Evolutionary conservation across 768 basidiomycete genomes (phyloP).

Genomic region (Rhizopogon salebrosus): DNA sequence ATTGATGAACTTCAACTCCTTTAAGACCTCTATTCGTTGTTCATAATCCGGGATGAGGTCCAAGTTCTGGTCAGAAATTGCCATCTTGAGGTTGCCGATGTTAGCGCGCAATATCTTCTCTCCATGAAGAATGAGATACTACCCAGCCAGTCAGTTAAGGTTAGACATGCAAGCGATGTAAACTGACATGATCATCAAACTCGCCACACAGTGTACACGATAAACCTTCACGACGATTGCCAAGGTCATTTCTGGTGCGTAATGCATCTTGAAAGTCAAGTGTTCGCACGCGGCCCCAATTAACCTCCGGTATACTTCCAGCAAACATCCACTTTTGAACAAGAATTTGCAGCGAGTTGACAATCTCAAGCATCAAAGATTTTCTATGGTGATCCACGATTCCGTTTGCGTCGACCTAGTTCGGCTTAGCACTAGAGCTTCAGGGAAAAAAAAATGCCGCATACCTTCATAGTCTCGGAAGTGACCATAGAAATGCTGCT

Average conservation of each 20-base stretch:
- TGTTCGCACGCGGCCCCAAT: conserved; percentile 79
- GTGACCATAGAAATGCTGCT: conserved; percentile 77
- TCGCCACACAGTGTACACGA: conserved; percentile 57
- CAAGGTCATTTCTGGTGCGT: conserved; percentile 48
- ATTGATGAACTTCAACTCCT: conserved; percentile 90
- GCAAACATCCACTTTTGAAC: conserved; percentile 52
- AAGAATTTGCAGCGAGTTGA: conserved; percentile 43
- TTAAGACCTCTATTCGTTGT: conserved; percentile 84
- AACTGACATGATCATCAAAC: conserved; percentile 73
- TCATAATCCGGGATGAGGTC: conserved; percentile 97
- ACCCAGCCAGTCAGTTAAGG: conserved; percentile 5
- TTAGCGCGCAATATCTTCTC: conserved; percentile 69
- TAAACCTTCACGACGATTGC: conserved; percentile 35
- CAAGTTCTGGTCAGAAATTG: conserved; percentile 93
- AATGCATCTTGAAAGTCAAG: conserved; percentile 89
- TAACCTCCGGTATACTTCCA: conserved; percentile 61
- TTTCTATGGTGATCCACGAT: conserved; percentile 67
- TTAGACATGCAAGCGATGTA: background rate
- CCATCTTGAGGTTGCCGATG: conserved; percentile 73
- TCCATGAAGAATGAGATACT: conserved; percentile 78
- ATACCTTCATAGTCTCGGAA: conserved; percentile 64
- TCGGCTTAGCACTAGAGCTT: conserved; percentile 2
- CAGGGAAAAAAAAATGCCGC: background rate
- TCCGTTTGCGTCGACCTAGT: conserved; percentile 62
- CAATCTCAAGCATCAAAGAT: conserved; percentile 53